Conservation (phyloP, 2,329 filamentous ascomycete genomes). For the Xylaria sp. region DNA sequence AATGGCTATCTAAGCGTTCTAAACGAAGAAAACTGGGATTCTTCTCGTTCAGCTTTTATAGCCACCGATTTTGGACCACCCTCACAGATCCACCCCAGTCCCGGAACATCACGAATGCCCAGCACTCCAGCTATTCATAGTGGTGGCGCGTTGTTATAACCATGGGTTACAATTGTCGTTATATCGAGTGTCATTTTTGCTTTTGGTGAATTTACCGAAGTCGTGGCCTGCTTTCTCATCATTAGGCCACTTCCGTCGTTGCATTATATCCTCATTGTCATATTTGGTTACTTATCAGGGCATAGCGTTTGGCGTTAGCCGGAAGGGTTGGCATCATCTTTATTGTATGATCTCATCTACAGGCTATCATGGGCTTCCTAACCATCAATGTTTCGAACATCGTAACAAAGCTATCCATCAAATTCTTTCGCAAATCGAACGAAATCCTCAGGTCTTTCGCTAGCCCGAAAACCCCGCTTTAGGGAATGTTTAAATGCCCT, state of each 20-base stretch:
- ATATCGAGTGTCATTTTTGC: conserved; percentile 30
- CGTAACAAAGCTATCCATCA: conserved; percentile 10
- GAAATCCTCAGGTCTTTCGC: conserved; percentile 10
- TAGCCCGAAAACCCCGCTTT: background rate
- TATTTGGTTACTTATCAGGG: conserved; percentile 46
- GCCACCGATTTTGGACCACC: conserved; percentile 53
- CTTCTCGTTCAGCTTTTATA: conserved; percentile 54
- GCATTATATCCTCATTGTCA: conserved; percentile 40
- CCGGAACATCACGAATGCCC: conserved; percentile 52
- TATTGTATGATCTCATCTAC: conserved; percentile 38
- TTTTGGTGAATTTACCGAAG: conserved; percentile 30
- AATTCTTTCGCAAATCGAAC: conserved; percentile 15
- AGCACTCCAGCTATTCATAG: conserved; percentile 63
- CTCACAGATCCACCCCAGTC: conserved; percentile 53
- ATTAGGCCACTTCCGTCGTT: conserved; percentile 40
- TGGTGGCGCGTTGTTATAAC: conserved; percentile 63
- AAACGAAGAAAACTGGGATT: conserved; percentile 78
- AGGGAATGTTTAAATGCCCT: conserved; percentile 8
- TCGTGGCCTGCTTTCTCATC: conserved; percentile 30
- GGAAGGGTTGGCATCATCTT: conserved; percentile 41
- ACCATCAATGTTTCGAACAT: conserved; percentile 17
- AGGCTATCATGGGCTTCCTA: conserved; percentile 28
- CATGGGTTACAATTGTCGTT: conserved; percentile 25
- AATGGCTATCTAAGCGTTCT: conserved; percentile 88
- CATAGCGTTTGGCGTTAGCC: conserved; percentile 52